Evolutionary conservation across 2,329 filamentous ascomycete genomes (phyloP).

Genomic region (Arthrobotrys musiformis): DNA sequence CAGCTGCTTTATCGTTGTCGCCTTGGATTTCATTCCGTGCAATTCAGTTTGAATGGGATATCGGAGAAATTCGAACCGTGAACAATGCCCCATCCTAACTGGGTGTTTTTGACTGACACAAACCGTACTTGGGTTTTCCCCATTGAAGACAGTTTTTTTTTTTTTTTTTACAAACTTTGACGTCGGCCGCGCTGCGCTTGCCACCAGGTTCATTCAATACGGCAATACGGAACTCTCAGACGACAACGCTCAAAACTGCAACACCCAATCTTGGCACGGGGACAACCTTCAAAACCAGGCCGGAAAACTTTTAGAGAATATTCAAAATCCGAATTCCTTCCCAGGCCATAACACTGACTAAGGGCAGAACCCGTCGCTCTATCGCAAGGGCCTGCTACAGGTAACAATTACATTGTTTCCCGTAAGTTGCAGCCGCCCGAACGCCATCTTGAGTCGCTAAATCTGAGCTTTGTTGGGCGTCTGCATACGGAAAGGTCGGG

Average conservation of each 20-base stretch:
- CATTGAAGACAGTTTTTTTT: constrained; percentile 22
- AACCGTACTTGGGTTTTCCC: constrained; percentile 10
- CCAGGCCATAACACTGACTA: background rate
- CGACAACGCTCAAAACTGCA: constrained; percentile 41
- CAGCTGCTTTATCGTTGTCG: constrained; percentile 2
- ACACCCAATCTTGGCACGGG: constrained; percentile 20
- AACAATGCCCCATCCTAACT: constrained; percentile 18
- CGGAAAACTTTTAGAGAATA: background rate
- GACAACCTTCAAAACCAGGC: background rate
- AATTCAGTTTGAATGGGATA: constrained; percentile 1
- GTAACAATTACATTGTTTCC: constrained; percentile 48
- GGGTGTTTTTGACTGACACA: constrained; percentile 34
- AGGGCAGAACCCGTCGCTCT: constrained; percentile 8
- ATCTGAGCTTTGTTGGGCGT: constrained; percentile 48
- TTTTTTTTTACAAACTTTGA: constrained; percentile 45
- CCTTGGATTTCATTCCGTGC: background rate
- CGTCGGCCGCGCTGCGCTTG: constrained; percentile 11
- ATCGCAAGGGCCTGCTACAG: constrained; percentile 30
- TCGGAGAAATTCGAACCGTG: constrained; percentile 3
- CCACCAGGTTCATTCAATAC: constrained; percentile 9
- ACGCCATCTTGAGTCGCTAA: constrained; percentile 44
- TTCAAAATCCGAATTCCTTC: background rate
- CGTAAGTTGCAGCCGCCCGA: constrained; percentile 52
- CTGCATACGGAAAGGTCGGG: constrained; percentile 54
- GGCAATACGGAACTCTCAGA: constrained; percentile 9